Conservation (phyloP, 352 stramenopile species). For the Globisporangium spinosum region DNA sequence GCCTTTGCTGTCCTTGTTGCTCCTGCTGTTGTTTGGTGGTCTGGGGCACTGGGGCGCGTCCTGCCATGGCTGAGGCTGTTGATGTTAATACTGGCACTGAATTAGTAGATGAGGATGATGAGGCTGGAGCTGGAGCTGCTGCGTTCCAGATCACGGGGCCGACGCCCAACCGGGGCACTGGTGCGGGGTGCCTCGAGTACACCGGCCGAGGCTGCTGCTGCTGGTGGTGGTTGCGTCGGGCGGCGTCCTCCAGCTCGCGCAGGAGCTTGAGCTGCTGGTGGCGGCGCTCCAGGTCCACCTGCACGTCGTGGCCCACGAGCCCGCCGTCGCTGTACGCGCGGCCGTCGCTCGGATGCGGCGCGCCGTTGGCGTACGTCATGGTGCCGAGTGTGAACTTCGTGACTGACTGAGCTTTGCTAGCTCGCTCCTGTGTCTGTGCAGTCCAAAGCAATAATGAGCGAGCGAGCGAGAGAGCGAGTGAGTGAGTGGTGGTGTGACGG, state of each 20-base stretch:
- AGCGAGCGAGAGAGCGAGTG: background rate
- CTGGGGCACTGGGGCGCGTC: background rate
- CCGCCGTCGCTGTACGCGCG: constrained; percentile 3
- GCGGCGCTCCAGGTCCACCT: constrained; percentile 9
- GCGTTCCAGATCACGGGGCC: constrained; percentile 14
- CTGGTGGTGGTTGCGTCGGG: background rate
- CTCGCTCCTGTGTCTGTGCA: background rate
- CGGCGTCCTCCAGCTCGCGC: constrained; percentile 2
- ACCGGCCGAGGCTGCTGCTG: background rate
- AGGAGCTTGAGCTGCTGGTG: constrained; percentile 6
- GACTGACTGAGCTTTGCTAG: no score
- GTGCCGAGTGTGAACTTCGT: background rate
- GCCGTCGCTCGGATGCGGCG: constrained; percentile 1
- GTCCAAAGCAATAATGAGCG: constrained; percentile 6
- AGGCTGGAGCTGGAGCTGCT: background rate
- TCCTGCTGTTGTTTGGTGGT: background rate
- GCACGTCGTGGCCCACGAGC: background rate
- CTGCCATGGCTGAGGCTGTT: background rate
- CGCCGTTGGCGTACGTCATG: constrained; percentile 12
- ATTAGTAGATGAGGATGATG: background rate
- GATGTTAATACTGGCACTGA: background rate
- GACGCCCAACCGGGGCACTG: background rate
- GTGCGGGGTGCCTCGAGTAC: background rate
- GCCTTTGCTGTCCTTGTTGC: background rate
- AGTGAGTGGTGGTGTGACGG: background rate